phyloP scores from a whole-genome alignment of 805 yeast species.

The Candida nitratophila region DNA sequence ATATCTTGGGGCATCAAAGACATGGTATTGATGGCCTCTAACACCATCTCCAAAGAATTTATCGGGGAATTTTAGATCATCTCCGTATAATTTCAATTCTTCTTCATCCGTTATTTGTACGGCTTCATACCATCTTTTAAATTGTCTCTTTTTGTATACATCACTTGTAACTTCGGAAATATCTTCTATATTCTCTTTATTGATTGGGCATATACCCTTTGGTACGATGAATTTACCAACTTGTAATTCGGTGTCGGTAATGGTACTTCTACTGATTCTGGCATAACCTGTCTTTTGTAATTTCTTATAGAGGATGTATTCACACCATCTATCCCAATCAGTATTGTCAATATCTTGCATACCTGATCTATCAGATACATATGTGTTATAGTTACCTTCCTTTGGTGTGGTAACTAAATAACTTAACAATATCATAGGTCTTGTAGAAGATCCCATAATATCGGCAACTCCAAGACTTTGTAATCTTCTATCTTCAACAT shows the following conservation, averaged over 20 bases:
- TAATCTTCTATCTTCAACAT: conserved; percentile 82
- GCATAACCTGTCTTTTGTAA: conserved; percentile 89
- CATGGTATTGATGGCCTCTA: conserved; percentile 90
- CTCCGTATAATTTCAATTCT: conserved; percentile 46
- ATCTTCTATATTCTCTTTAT: conserved; percentile 20
- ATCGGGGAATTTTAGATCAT: conserved; percentile 66
- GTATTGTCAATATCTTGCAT: conserved; percentile 91
- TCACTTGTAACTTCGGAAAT: neutral
- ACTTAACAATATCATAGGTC: conserved; percentile 83
- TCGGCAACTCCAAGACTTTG: conserved; percentile 73
- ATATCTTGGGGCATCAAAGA: conserved; percentile 89
- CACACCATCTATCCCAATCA: conserved; percentile 98
- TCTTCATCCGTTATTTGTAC: conserved; percentile 25
- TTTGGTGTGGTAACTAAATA: conserved; percentile 85
- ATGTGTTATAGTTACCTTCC: conserved; percentile 86
- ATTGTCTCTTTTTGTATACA: neutral
- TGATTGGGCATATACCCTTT: conserved; percentile 6
- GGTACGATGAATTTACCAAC: conserved; percentile 81
- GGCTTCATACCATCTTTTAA: conserved; percentile 12
- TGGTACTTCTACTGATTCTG: conserved; percentile 84
- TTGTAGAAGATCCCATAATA: conserved; percentile 72
- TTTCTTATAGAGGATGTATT: conserved; percentile 84
- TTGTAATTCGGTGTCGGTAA: conserved; percentile 96
- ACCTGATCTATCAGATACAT: conserved; percentile 75
- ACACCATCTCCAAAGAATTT: conserved; percentile 86